These are phyloP conservation scores for Trichoderma virens DNA, from an alignment of 495 filamentous ascomycete species.

Conservation along the genomic window DNA sequence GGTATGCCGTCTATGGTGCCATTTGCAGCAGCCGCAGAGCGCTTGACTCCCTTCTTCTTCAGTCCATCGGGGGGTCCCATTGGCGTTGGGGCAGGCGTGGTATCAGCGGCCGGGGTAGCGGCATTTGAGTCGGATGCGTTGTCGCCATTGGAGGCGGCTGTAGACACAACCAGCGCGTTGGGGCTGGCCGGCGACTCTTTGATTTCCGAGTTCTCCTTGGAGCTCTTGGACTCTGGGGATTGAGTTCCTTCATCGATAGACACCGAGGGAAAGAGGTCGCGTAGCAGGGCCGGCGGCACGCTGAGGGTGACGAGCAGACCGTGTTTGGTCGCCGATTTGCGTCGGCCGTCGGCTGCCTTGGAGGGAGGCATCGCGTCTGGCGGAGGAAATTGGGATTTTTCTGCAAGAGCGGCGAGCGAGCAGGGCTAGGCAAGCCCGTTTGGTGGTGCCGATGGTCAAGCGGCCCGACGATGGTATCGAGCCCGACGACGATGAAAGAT, in stretches of 20 bases:
- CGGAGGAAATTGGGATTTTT: not conserved
- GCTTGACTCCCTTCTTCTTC: slow-evolving; percentile 55
- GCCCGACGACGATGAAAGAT: slow-evolving; percentile 14
- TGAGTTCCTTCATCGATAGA: slow-evolving; percentile 37
- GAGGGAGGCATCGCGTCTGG: slow-evolving; percentile 11
- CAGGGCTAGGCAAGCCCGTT: not conserved
- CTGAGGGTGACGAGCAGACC: slow-evolving; percentile 30
- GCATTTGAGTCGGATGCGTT: slow-evolving; percentile 42
- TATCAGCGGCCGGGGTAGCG: slow-evolving; percentile 33
- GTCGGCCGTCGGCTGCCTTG: slow-evolving; percentile 11
- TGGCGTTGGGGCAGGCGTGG: slow-evolving; percentile 32
- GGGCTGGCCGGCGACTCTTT: slow-evolving; percentile 25
- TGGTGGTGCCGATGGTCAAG: slow-evolving; percentile 11
- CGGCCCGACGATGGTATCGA: slow-evolving; percentile 7
- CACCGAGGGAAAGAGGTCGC: slow-evolving; percentile 35
- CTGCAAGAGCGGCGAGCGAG: not conserved
- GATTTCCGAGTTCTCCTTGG: slow-evolving; percentile 20
- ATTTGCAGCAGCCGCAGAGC: slow-evolving; percentile 39
- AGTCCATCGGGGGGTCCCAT: slow-evolving; percentile 48
- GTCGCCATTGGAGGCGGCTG: slow-evolving; percentile 27
- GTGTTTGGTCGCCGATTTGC: slow-evolving; percentile 21
- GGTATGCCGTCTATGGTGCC: slow-evolving; percentile 45
- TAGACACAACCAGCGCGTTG: slow-evolving; percentile 15
- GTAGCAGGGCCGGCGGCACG: slow-evolving; percentile 30
- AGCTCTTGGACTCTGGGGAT: slow-evolving; percentile 22